Evolutionary conservation across 306 rosid genomes (phyloP).

Genomic region (Benincasa hispida): DNA sequence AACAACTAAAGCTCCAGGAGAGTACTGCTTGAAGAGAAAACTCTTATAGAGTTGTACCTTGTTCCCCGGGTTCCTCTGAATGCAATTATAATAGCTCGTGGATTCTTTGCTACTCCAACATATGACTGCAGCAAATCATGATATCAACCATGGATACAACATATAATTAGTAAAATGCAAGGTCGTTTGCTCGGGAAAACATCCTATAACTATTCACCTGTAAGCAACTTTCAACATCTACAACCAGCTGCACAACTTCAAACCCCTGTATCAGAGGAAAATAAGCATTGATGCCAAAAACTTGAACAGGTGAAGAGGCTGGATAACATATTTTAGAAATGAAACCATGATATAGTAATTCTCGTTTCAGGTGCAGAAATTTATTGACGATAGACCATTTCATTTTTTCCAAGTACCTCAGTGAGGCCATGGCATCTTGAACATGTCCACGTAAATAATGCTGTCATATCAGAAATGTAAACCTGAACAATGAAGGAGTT

Average conservation of each 20-base stretch:
- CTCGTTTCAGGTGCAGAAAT: not conserved
- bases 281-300: constrained; percentile 7
- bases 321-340: not conserved
- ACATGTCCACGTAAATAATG: constrained; percentile 84
- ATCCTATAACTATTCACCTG: constrained; percentile 40
- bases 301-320: not conserved
- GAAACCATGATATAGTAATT: not conserved
- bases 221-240: constrained; percentile 81
- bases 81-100: constrained; percentile 68
- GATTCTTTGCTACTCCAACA: constrained; percentile 86
- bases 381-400: not conserved
- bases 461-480: constrained; percentile 66
- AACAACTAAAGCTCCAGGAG: not conserved
- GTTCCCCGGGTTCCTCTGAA: constrained; percentile 89
- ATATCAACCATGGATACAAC: constrained; percentile 10
- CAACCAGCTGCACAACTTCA: constrained; percentile 79
- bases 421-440: constrained; percentile 53
- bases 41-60: constrained; percentile 34
- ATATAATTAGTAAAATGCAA: not conserved
- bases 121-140: constrained; percentile 38
- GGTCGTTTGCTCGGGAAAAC: not conserved
- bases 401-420: constrained; percentile 39
- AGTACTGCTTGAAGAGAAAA: not conserved
- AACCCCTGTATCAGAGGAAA: constrained; percentile 55
- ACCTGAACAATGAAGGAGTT: constrained; percentile 30